Conservation (phyloP, 345 rosid species). For the Boechera retrofracta region DNA sequence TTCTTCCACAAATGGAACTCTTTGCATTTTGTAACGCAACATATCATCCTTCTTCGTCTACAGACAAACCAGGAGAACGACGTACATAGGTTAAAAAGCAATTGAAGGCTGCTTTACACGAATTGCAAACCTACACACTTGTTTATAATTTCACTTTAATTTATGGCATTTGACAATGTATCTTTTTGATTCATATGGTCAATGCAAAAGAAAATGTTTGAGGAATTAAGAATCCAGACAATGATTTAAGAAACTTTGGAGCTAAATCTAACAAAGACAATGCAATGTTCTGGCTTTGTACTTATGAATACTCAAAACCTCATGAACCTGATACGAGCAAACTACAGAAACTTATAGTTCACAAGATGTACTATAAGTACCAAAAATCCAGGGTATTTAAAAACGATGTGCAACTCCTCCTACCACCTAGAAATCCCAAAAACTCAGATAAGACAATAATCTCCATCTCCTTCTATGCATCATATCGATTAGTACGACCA, state of each 20-base stretch:
- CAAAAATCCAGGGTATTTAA: neutral
- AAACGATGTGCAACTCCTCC: neutral
- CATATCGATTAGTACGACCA: neutral
- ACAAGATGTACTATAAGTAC: neutral
- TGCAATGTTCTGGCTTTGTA: neutral
- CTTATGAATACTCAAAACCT: neutral
- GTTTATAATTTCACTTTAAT: neutral
- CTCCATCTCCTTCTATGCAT: neutral
- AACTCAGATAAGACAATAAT: neutral
- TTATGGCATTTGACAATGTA: neutral
- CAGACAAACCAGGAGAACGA: constrained; percentile 18
- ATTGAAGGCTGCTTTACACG: neutral
- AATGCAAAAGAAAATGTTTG: neutral
- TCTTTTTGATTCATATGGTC: neutral
- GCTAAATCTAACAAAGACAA: neutral
- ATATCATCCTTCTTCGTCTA: constrained; percentile 82
- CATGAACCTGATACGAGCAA: neutral
- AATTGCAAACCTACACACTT: neutral
- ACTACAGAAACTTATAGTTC: constrained; percentile 4
- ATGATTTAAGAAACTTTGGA: neutral
- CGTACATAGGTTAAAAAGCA: constrained; percentile 8
- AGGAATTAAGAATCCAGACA: neutral
- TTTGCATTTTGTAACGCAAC: constrained; percentile 59
- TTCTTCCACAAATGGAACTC: constrained; percentile 91
- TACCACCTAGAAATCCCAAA: neutral